Conservation (phyloP, 2,329 filamentous ascomycete genomes). For the Metarhizium album region DNA sequence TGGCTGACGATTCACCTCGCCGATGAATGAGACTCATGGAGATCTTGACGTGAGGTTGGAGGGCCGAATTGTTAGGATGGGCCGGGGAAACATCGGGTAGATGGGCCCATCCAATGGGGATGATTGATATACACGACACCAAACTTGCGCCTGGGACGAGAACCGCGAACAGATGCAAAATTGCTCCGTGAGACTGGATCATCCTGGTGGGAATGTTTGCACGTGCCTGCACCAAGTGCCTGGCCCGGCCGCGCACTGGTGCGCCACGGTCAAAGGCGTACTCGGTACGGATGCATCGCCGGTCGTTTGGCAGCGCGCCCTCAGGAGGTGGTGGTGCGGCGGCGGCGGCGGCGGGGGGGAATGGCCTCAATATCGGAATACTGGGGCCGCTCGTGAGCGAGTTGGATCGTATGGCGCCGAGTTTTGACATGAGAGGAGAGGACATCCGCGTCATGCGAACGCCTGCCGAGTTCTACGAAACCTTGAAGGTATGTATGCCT, state of each 20-base stretch:
- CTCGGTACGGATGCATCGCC: constrained; percentile 24
- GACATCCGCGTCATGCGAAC: constrained; percentile 70
- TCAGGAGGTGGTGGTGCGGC: constrained; percentile 20
- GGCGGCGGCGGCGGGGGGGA: too few species aligned
- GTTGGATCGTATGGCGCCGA: constrained; percentile 80
- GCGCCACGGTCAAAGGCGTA: constrained; percentile 3
- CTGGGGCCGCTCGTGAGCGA: constrained; percentile 53
- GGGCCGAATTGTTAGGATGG: not conserved
- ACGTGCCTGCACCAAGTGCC: constrained; percentile 23
- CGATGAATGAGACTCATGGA: constrained; percentile 5
- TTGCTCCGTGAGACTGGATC: not conserved
- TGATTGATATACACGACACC: not conserved
- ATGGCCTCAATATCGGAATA: constrained; percentile 22
- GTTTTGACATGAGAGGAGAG: constrained; percentile 74
- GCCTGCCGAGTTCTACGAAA: constrained; percentile 83
- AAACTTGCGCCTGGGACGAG: not conserved
- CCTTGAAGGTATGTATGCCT: constrained; percentile 58
- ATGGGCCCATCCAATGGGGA: not conserved
- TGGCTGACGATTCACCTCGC: constrained; percentile 16
- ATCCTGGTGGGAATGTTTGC: constrained; percentile 18
- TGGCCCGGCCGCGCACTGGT: constrained; percentile 13
- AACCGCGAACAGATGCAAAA: not conserved
- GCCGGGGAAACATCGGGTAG: constrained; percentile 22
- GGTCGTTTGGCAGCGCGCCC: constrained; percentile 28
- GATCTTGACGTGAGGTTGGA: constrained; percentile 7